Conservation (phyloP, 331 rosid species). For the Quercus lobata region DNA sequence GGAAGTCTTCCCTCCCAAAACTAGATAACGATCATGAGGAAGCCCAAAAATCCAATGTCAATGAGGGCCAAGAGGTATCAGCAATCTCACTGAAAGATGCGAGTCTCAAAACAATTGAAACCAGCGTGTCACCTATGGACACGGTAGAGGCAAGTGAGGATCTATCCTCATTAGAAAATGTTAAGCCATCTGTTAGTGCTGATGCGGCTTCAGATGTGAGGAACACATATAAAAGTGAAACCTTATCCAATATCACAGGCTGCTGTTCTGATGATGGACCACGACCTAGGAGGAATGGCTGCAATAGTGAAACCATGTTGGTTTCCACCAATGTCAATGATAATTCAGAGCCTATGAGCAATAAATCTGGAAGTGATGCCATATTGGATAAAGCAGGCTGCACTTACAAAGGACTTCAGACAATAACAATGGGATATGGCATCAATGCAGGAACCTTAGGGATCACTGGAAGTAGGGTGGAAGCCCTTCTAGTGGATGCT, state of each 20-base stretch:
- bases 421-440: slow-evolving; percentile 24
- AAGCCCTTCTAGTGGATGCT: not conserved
- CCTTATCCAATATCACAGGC: slow-evolving; percentile 19
- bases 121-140: slow-evolving; percentile 18
- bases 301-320: slow-evolving; percentile 9
- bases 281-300: slow-evolving; percentile 17
- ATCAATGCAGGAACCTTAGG: slow-evolving; percentile 12
- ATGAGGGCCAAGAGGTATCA: slow-evolving; percentile 22
- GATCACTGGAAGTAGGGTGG: slow-evolving; percentile 12
- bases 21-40: slow-evolving; percentile 16
- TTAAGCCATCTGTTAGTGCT: slow-evolving; percentile 12
- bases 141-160: slow-evolving; percentile 26
- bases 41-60: slow-evolving; percentile 18
- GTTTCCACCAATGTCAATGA: slow-evolving; percentile 16
- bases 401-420: slow-evolving; percentile 24
- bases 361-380: slow-evolving; percentile 21
- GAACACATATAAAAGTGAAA: slow-evolving; percentile 20
- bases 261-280: slow-evolving; percentile 24
- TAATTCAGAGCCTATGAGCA: slow-evolving; percentile 17
- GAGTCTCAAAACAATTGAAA: slow-evolving; percentile 14
- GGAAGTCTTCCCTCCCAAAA: slow-evolving; percentile 57
- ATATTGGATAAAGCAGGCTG: slow-evolving; percentile 21
- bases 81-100: slow-evolving; percentile 14
- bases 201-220: slow-evolving; percentile 25
- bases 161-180: slow-evolving; percentile 13